Conservation (phyloP, 305 asterid species). For the Petunia hybrid region DNA sequence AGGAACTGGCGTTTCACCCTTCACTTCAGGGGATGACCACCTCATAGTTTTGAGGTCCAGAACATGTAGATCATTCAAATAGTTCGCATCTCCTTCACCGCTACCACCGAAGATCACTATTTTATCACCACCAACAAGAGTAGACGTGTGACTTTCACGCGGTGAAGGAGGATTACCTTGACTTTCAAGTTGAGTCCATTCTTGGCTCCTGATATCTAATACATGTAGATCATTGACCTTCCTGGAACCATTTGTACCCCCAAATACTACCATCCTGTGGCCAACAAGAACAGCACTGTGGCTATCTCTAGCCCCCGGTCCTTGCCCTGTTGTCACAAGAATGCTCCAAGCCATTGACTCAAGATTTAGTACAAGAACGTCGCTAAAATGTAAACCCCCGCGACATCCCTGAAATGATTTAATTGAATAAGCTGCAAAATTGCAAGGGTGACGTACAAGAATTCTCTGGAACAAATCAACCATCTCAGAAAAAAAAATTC, state of each 20-base stretch:
- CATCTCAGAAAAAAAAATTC: not conserved
- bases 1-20: constrained; percentile 69
- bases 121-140: constrained; percentile 59
- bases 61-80: constrained; percentile 77
- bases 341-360: constrained; percentile 77
- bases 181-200: constrained; percentile 81
- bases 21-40: constrained; percentile 73
- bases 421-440: not conserved
- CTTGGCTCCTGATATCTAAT: constrained; percentile 68
- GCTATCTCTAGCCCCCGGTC: constrained; percentile 95
- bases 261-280: constrained; percentile 77
- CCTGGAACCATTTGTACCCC: constrained; percentile 86
- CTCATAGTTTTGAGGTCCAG: constrained; percentile 80
- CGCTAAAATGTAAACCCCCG: constrained; percentile 94
- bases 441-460: not conserved
- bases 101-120: constrained; percentile 90
- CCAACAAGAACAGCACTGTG: constrained; percentile 79
- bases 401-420: constrained; percentile 71
- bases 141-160: constrained; percentile 89
- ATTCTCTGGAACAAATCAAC: not conserved
- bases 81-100: constrained; percentile 88
- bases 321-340: constrained; percentile 72
- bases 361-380: constrained; percentile 75
- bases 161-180: constrained; percentile 74
- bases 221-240: constrained; percentile 85